Conservation (phyloP, 495 filamentous ascomycete genomes). For the Penicillium ucsense region DNA sequence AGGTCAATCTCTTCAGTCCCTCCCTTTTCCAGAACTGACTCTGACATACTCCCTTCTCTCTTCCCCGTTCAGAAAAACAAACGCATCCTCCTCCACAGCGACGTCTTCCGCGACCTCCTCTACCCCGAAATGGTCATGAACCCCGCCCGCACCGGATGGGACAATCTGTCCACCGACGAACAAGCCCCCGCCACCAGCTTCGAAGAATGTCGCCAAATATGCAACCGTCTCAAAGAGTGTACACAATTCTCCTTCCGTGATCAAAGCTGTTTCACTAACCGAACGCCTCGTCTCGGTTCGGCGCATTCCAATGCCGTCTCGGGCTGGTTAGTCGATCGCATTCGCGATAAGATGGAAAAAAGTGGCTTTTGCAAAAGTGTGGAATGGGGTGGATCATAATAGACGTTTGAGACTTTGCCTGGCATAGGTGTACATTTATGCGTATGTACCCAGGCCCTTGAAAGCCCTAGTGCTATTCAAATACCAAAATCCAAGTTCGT, state of each 20-base stretch:
- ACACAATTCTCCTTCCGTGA: conserved; percentile 29
- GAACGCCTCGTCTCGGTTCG: conserved; percentile 24
- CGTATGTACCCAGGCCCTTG: too few species aligned
- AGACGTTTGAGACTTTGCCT: neutral
- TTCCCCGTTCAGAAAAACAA: conserved; percentile 18
- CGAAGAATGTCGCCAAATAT: conserved; percentile 27
- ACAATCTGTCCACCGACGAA: conserved; percentile 34
- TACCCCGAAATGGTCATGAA: conserved; percentile 24
- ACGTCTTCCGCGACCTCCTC: conserved; percentile 36
- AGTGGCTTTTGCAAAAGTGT: conserved; percentile 27
- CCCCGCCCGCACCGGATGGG: conserved; percentile 28
- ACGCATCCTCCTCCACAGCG: conserved; percentile 29
- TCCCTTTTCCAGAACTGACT: neutral
- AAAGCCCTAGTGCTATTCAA: too few species aligned
- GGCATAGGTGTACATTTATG: neutral
- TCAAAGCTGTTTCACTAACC: conserved; percentile 23
- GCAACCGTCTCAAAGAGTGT: conserved; percentile 19
- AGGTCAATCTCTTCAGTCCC: neutral
- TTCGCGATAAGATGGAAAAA: conserved; percentile 23
- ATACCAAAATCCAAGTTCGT: too few species aligned
- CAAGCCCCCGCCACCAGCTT: conserved; percentile 20
- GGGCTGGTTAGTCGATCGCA: conserved; percentile 26
- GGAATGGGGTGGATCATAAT: conserved; percentile 8
- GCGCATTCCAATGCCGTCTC: conserved; percentile 17
- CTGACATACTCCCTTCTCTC: neutral